Evolutionary conservation across 257 asterid species (phyloP), one percentile per base, ranked within the genome.

Genomic region (Rehmannia glutinosa): DNA sequence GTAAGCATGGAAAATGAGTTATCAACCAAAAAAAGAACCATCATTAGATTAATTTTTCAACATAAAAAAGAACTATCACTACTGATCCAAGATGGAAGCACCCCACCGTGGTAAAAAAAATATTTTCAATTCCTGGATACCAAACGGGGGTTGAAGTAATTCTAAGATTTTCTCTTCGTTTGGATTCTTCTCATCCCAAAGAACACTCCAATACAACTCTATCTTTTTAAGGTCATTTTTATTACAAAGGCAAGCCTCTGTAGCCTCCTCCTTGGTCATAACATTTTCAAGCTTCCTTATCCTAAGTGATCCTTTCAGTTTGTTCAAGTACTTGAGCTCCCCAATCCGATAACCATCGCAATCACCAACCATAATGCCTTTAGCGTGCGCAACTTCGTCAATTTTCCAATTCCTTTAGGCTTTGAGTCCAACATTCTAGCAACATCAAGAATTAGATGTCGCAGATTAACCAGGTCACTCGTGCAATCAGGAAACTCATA

Each of bases 11-110:
- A n/a, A n/a, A n/a, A n/a, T n/a, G n/a, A n/a, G n/a, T n/a, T n/a
- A n/a, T n/a, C n/a, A n/a, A n/a, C n/a, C n/a, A n/a, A n/a, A n/a
- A n/a, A n/a, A n/a, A n/a, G n/a, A n/a, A n/a, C n/a, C n/a, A n/a
- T n/a, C n/a, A n/a, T n/a, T n/a, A n/a, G n/a, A n/a, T n/a, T n/a
- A n/a, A n/a, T n/a, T n/a, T n/a, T n/a, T n/a, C n/a, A n/a, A n/a
- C n/a, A n/a, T n/a, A n/a, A n/a, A n/a, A n/a, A n/a, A n/a, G n/a
- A n/a, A n/a, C n/a, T n/a, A n/a, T n/a, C n/a, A 28, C 63, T 20
- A 23, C 63, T 28, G 6, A 71, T 66, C 81, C 81, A 76, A 32
- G 52, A 35, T 0, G 81, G 81, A 45, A 76, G 57, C 17, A 55
- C 32, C 1, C 68, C 39, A 2, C 73, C 77, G 4, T 21, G 64